A percentile compares a stretch with the other conserved stretches of the same genome.
Conservation (phyloP, 1,284 basidiomycete genomes). For the Tranzscheliella williamsii region DNA sequence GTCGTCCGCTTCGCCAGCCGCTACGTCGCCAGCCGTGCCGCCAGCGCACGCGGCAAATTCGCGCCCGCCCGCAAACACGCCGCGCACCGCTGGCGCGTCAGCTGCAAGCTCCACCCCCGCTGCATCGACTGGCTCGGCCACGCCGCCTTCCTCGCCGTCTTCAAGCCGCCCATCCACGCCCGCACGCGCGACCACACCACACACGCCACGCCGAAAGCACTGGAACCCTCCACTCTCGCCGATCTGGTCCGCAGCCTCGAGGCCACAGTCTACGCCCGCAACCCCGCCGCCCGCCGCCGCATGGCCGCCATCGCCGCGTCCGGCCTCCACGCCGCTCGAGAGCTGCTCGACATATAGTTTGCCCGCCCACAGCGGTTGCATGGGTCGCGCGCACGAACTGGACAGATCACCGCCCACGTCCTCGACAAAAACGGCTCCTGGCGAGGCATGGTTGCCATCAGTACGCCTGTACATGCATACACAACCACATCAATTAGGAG, state of each 20-base stretch:
- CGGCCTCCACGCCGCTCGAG: background rate
- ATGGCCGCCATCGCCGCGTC: background rate
- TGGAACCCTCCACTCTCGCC: background rate
- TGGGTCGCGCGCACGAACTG: too few relatives aligned
- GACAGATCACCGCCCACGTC: too few relatives aligned
- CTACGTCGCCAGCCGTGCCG: slow-evolving; percentile 16
- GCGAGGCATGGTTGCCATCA: too few relatives aligned
- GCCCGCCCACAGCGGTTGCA: too few relatives aligned
- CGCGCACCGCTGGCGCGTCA: slow-evolving; percentile 10
- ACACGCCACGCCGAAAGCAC: background rate
- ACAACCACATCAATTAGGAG: too few relatives aligned
- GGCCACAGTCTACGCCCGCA: background rate
- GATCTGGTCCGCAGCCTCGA: background rate
- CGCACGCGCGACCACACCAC: background rate
- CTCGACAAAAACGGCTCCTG: too few relatives aligned
- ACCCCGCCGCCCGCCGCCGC: background rate
- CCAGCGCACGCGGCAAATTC: slow-evolving; percentile 6
- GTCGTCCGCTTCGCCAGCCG: slow-evolving; percentile 23
- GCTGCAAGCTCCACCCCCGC: slow-evolving; percentile 12
- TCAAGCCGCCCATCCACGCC: background rate
- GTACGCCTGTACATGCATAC: too few relatives aligned
- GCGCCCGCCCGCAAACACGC: background rate
- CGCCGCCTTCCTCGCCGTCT: slow-evolving; percentile 20
- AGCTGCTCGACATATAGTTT: background rate
- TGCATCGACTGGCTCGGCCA: slow-evolving; percentile 42